phyloP scores from a whole-genome alignment of 257 asterid genomes.

The Nicotiana knightiana region DNA sequence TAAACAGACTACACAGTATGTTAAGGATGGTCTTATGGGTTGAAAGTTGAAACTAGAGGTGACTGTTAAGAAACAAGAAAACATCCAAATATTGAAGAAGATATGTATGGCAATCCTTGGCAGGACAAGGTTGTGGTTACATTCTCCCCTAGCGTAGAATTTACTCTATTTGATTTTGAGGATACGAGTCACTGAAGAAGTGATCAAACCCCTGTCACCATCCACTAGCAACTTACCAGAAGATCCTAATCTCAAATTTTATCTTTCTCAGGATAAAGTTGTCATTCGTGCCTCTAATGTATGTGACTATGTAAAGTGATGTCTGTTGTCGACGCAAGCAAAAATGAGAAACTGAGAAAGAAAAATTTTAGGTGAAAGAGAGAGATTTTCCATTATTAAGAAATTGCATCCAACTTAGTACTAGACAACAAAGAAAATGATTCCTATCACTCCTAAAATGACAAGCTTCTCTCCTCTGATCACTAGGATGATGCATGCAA shows the following conservation, averaged over 20 bases:
- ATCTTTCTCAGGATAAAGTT: neutral
- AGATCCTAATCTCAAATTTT: neutral
- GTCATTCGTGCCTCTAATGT: neutral
- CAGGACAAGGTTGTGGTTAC: neutral
- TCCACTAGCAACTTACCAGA: neutral
- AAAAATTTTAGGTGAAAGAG: neutral
- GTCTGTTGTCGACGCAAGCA: neutral
- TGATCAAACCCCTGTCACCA: neutral
- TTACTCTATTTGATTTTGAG: neutral
- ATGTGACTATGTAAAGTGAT: neutral
- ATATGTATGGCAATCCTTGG: neutral
- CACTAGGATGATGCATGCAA: neutral
- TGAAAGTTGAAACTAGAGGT: neutral
- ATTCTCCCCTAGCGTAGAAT: neutral
- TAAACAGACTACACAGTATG: neutral
- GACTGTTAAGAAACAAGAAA: neutral
- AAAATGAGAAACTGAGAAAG: neutral
- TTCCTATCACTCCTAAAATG: neutral
- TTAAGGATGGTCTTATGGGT: neutral
- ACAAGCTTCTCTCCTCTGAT: neutral
- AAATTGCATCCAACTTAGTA: too few relatives aligned
- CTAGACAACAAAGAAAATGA: neutral
- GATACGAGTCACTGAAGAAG: neutral
- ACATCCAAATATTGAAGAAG: neutral
- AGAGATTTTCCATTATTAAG: neutral